Evolutionary conservation across 768 basidiomycete species (phyloP).

Genomic region (Kwoniella shandongensis): DNA sequence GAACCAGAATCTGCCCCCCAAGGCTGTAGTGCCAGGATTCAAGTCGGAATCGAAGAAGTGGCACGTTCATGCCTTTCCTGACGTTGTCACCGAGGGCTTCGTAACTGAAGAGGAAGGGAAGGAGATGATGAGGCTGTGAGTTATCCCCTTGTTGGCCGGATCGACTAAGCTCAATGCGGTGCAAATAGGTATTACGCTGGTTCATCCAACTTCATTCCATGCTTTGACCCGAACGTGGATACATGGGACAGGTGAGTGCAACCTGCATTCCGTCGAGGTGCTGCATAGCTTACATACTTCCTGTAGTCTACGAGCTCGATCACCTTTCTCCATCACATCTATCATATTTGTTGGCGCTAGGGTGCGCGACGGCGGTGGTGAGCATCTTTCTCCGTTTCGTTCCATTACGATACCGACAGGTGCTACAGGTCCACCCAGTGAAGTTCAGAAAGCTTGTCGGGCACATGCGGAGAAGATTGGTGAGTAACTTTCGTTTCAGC

Average conservation of each 20-base stretch:
- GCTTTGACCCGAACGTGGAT: constrained; percentile 79
- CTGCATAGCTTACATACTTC: constrained; percentile 4
- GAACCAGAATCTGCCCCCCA: constrained; percentile 32
- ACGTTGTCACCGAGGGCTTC: constrained; percentile 82
- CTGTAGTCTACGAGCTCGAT: constrained; percentile 68
- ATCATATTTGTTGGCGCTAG: constrained; percentile 92
- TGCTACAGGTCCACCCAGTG: constrained; percentile 77
- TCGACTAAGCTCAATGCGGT: constrained; percentile 13
- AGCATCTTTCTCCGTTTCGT: constrained; percentile 27
- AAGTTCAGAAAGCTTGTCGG: constrained; percentile 68
- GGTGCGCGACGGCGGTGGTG: constrained; percentile 86
- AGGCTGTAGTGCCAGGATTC: constrained; percentile 14
- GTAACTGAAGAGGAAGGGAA: constrained; percentile 79
- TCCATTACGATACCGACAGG: constrained; percentile 57
- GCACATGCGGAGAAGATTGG: constrained; percentile 70
- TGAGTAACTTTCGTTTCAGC: not conserved
- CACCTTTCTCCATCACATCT: constrained; percentile 87
- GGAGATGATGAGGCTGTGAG: constrained; percentile 80
- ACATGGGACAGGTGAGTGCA: constrained; percentile 66
- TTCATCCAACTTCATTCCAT: constrained; percentile 86
- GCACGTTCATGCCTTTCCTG: constrained; percentile 66
- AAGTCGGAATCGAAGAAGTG: constrained; percentile 30
- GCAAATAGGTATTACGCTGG: constrained; percentile 80
- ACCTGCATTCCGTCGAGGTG: too few species aligned
- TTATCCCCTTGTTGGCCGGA: constrained; percentile 15